Base-by-base conservation (phyloP, 1,284 basidiomycete species). In the Spongiforma sp. region DNA sequence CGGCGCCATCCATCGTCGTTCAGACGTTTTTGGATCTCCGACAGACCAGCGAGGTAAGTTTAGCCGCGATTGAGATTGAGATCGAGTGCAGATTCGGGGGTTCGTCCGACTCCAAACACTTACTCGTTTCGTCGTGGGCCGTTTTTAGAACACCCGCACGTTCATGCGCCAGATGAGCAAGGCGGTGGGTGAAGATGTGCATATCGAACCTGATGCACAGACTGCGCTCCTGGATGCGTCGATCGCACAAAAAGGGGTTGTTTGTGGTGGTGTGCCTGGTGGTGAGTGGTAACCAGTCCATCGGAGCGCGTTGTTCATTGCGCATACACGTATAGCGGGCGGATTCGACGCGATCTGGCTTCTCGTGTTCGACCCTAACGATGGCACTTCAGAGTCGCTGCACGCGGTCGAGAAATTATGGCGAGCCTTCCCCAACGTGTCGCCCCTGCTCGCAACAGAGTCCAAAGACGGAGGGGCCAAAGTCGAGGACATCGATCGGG, bases 271-370 rank as follows among this genome's bases (percentile, higher is more conserved):
- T 36, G 97, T 99, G 6, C 98, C 98, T 2, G 97, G 97, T 65
- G 96, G 95, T 93, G 70, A 67, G 88, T 52, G 50, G 43, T 32
- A 8, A 2, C 15, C 37, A 21, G 15, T n/a, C n/a, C n/a, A n/a
- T 46, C 5, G 10, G 43, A 32, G 17, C 30, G 15, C 15, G 37
- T 15, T 15, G 15, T 41, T 66, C 43, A 68, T 15, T 56, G 0
- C n/a, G 57, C 55, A 62, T 70, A 95, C 56, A 0, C n/a, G 57
- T 54, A 62, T 70, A 95, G 95, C 98, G 33, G 98, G 98, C 6
- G 98, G 98, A 2, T 99, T 94, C 77, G 98, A 99, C 75, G 98
- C 98, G 2, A 87, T 99, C 61, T 99, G 95, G 92, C 81, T 99
- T 11, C 86, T 99, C 19, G 86, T 94, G 9, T 85, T 91, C 69